phyloP scores from a whole-genome alignment of 371 early-diverging fungal species.

The Batkoa obscura region DNA sequence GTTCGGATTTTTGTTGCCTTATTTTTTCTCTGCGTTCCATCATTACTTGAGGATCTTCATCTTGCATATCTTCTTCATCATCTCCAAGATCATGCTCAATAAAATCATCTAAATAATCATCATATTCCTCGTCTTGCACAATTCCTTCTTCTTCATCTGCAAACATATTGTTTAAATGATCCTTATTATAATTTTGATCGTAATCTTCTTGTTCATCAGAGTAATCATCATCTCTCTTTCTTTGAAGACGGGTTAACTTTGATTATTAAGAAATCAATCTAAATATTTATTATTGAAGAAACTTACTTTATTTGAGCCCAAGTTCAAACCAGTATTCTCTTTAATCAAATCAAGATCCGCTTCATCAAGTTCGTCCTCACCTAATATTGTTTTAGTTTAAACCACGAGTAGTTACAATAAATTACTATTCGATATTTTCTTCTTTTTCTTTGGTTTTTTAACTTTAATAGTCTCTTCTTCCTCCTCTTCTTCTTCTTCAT shows the following conservation, averaged over 20 bases:
- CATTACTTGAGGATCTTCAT: slow-evolving; percentile 9
- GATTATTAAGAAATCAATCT: background rate
- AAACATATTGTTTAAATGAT: slow-evolving; percentile 28
- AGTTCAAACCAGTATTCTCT: slow-evolving; percentile 58
- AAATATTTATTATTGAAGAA: background rate
- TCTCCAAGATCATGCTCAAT: slow-evolving; percentile 54
- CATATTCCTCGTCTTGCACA: slow-evolving; percentile 18
- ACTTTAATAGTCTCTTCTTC: slow-evolving; percentile 17
- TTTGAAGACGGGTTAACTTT: background rate
- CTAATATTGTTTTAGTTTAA: slow-evolving; percentile 11
- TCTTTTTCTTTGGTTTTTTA: slow-evolving; percentile 9
- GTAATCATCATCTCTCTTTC: slow-evolving; percentile 28
- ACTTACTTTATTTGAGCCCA: slow-evolving; percentile 27
- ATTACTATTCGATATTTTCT: slow-evolving; percentile 15
- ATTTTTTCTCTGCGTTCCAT: slow-evolving; percentile 1
- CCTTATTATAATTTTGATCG: slow-evolving; percentile 16
- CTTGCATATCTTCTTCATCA: slow-evolving; percentile 16
- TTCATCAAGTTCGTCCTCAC: slow-evolving; percentile 58
- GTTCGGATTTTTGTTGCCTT: slow-evolving; percentile 8
- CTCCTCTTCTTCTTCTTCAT: slow-evolving; percentile 27
- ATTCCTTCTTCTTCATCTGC: slow-evolving; percentile 27
- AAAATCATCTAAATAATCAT: slow-evolving; percentile 39
- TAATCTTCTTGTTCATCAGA: slow-evolving; percentile 48
- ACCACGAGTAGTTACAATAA: slow-evolving; percentile 1
- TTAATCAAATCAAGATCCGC: slow-evolving; percentile 70